A percentile compares a stretch with the other conserved stretches of the same genome.
Conservation (phyloP, 139 green algal species). For the Tetraselmis striata region DNA sequence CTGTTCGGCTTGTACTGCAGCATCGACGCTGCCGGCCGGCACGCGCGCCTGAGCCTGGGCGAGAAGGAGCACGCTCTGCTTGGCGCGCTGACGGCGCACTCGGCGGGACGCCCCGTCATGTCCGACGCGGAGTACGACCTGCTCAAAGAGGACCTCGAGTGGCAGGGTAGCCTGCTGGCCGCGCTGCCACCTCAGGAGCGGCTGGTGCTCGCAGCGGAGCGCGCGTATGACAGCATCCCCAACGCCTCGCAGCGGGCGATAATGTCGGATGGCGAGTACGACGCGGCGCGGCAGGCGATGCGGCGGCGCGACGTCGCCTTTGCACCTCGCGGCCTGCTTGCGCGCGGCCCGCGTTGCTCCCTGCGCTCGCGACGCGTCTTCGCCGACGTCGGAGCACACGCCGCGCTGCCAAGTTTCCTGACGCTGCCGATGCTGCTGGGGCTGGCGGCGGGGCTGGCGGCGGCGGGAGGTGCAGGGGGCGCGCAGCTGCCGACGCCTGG, state of each 20-base stretch:
- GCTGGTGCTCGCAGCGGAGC: not conserved
- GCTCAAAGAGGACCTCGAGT: constrained; percentile 62
- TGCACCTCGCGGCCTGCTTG: not conserved
- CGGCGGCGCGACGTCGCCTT: not conserved
- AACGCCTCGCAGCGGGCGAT: not conserved
- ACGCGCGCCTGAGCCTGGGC: constrained; percentile 43
- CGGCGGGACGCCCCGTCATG: constrained; percentile 65
- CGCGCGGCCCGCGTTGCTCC: not conserved
- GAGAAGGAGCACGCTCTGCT: constrained; percentile 88
- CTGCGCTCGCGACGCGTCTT: not conserved
- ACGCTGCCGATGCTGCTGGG: not conserved
- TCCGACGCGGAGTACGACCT: constrained; percentile 75
- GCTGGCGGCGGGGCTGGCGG: not conserved
- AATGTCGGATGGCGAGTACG: not conserved
- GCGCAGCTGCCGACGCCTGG: too few relatives aligned
- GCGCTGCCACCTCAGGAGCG: constrained; percentile 1
- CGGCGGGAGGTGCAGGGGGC: not conserved
- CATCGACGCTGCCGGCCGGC: constrained; percentile 37
- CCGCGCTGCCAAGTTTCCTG: too few relatives aligned
- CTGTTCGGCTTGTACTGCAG: constrained; percentile 39
- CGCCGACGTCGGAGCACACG: not conserved
- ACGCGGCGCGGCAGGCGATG: not conserved
- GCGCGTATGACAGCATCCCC: not conserved
- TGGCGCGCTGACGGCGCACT: constrained; percentile 64
- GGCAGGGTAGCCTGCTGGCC: constrained; percentile 65